Conservation (phyloP, 139 green algal species). For the Haematococcus sp. region DNA sequence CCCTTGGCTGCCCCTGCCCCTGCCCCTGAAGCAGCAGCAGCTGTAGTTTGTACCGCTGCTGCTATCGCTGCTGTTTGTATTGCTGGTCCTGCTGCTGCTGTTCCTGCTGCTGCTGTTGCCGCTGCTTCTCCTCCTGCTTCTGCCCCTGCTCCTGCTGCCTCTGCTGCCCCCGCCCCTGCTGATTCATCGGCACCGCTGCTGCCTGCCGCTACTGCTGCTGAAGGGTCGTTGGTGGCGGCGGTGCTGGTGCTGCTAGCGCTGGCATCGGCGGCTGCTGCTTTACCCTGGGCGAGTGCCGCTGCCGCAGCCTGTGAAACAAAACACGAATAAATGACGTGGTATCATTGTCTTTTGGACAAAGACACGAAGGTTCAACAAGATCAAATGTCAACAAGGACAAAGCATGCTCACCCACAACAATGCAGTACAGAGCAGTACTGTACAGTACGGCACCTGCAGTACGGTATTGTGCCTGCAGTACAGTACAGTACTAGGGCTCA, state of each 20-base stretch:
- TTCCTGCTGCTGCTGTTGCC: not conserved
- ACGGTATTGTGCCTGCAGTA: no score
- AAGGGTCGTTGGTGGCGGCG: not conserved
- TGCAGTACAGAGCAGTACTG: no score
- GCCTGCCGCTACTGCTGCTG: not conserved
- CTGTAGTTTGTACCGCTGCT: not conserved
- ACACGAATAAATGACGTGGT: no score
- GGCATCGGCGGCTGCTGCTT: no score
- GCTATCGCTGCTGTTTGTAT: not conserved
- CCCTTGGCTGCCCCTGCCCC: not conserved
- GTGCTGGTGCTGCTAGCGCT: no score
- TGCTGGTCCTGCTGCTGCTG: slow-evolving; percentile 2
- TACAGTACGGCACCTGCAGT: not conserved
- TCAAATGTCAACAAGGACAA: no score
- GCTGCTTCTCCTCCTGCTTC: not conserved
- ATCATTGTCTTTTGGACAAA: no score
- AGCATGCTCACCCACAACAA: no score
- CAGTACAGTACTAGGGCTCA: no score
- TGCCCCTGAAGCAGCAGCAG: not conserved
- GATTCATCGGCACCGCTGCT: not conserved
- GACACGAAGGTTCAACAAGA: no score
- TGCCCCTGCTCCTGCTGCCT: not conserved
- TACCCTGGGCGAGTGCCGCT: no score
- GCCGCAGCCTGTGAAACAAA: no score
- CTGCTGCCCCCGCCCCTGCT: slow-evolving; percentile 2